Conservation (phyloP, 805 yeast genomes). For the Wickerhamomyces ciferrii region DNA sequence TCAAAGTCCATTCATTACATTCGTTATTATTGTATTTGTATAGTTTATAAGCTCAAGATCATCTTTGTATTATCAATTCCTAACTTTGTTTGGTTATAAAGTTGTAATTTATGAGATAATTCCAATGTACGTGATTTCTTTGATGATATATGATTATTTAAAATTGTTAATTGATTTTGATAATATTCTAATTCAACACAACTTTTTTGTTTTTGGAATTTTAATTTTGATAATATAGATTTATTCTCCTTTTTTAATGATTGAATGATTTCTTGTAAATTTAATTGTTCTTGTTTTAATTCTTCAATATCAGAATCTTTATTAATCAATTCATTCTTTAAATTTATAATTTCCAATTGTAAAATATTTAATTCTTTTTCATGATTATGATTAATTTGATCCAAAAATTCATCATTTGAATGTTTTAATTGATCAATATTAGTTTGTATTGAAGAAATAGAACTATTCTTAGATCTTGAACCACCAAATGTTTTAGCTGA, state of each 20-base stretch:
- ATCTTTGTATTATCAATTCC: neutral
- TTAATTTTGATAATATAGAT: slow-evolving; percentile 3
- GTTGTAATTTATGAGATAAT: neutral
- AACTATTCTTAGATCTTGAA: slow-evolving; percentile 12
- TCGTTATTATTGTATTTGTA: no score
- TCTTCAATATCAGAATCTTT: no score
- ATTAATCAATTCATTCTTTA: neutral
- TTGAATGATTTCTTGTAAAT: neutral
- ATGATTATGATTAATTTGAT: slow-evolving; percentile 3
- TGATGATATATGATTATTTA: neutral
- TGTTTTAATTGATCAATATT: slow-evolving; percentile 3
- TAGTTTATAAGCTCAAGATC: neutral
- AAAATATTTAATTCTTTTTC: slow-evolving; percentile 5
- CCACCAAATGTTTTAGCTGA: slow-evolving; percentile 4
- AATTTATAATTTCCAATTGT: no score
- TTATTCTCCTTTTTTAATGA: neutral
- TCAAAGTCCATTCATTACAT: neutral
- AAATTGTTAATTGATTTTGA: slow-evolving; percentile 7
- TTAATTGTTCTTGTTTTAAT: neutral
- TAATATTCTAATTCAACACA: slow-evolving; percentile 10
- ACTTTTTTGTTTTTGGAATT: slow-evolving; percentile 5
- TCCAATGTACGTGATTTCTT: neutral
- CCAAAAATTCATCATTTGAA: slow-evolving; percentile 1
- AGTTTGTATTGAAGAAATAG: slow-evolving; percentile 11
- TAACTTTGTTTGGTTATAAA: neutral